Evolutionary conservation across 345 rosid species (phyloP).

Genomic region (Fremontodendron californicum): DNA sequence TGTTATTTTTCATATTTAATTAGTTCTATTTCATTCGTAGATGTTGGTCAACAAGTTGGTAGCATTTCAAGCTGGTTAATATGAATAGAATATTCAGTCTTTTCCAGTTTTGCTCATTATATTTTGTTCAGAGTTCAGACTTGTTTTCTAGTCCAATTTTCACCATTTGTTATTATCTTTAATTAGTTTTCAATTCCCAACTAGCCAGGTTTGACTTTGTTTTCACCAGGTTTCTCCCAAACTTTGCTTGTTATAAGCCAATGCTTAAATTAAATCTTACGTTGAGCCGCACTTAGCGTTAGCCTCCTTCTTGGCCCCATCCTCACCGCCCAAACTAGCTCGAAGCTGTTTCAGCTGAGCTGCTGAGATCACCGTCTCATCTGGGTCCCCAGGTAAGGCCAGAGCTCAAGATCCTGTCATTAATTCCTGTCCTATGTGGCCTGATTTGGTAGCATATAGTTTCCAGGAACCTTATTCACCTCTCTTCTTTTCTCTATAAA

Average conservation of each 20-base stretch:
- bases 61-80: background rate
- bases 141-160: background rate
- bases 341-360: background rate
- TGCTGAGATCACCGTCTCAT: background rate
- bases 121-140: background rate
- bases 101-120: background rate
- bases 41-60: background rate
- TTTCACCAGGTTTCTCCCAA: background rate
- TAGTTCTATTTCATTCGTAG: background rate
- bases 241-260: background rate
- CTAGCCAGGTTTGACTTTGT: background rate
- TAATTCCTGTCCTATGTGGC: too few relatives aligned
- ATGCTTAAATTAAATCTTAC: background rate
- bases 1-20: background rate
- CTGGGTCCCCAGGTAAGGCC: background rate
- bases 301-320: background rate
- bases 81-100: background rate
- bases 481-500: slow-evolving; percentile 3
- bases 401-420: background rate
- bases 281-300: background rate
- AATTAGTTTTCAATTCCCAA: background rate
- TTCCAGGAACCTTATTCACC: background rate
- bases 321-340: background rate
- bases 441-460: too few relatives aligned
- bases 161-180: background rate